These are phyloP conservation scores for Auxenochlorella protothecoides DNA, from an alignment of 139 green algal genomes.

Conservation along the genomic window DNA sequence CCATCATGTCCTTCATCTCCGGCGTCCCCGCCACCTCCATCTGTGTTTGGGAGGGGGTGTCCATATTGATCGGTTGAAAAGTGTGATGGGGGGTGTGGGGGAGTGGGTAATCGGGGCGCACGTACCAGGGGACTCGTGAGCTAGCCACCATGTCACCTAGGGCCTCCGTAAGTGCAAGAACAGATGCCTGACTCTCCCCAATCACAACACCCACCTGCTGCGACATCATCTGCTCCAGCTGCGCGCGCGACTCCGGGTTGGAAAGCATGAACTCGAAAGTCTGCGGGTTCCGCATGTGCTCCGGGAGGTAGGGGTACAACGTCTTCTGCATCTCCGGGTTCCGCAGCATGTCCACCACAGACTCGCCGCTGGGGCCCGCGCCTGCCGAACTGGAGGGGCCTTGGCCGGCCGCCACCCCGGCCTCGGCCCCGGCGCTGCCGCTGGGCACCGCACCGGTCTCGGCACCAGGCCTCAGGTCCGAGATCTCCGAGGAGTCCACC, in stretches of 20 bases:
- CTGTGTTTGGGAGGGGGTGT: too few species aligned
- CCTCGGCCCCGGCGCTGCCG: not conserved
- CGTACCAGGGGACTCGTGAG: too few species aligned
- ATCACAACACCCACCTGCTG: conserved; percentile 27
- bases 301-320: conserved; percentile 82
- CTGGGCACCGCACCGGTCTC: too few species aligned
- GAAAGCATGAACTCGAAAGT: conserved; percentile 82
- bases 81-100: not conserved
- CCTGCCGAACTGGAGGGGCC: too few species aligned
- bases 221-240: conserved; percentile 52
- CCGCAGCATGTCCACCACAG: conserved; percentile 30
- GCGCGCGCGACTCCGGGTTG: conserved; percentile 4
- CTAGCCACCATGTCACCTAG: not conserved
- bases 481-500: too few species aligned
- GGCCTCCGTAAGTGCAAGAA: too few species aligned
- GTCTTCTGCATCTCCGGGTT: conserved; percentile 61
- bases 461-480: too few species aligned
- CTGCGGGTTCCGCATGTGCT: conserved; percentile 76
- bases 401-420: not conserved
- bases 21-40: too few species aligned
- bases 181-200: not conserved
- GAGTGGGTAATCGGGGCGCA: too few species aligned
- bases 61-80: not conserved
- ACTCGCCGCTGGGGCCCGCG: not conserved
- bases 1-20: too few species aligned